Conservation (phyloP, 2,329 filamentous ascomycete species). For the Neonectria neomacrospora region DNA sequence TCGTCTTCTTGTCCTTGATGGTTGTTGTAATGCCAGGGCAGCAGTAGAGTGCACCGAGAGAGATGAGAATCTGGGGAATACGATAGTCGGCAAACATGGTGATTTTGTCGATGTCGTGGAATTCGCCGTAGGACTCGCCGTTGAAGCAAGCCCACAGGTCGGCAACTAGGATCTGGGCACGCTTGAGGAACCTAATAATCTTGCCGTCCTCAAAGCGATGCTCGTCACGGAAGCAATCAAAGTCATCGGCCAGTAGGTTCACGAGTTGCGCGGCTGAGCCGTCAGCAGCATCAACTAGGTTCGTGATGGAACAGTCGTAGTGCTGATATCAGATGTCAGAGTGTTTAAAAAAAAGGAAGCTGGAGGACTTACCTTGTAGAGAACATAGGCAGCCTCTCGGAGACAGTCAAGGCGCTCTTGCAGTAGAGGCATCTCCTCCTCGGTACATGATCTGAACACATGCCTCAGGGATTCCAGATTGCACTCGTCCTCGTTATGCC, state of each 20-base stretch:
- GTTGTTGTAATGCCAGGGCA: slow-evolving; percentile 80
- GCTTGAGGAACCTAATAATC: slow-evolving; percentile 85
- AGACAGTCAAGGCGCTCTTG: slow-evolving; percentile 81
- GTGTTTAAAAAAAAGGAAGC: too few species aligned
- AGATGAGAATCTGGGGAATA: slow-evolving; percentile 91
- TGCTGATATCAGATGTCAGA: slow-evolving; percentile 59
- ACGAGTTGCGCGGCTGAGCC: slow-evolving; percentile 86
- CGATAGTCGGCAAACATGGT: slow-evolving; percentile 99
- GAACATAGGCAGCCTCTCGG: slow-evolving; percentile 81
- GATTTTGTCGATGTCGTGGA: slow-evolving; percentile 91
- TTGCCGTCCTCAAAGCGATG: slow-evolving; percentile 76
- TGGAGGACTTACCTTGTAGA: slow-evolving; percentile 73
- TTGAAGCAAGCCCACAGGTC: slow-evolving; percentile 97
- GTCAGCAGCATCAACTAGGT: slow-evolving; percentile 78
- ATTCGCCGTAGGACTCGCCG: slow-evolving; percentile 80
- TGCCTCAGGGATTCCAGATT: slow-evolving; percentile 77
- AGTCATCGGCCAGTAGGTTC: slow-evolving; percentile 84
- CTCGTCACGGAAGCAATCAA: slow-evolving; percentile 88
- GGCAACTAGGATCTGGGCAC: slow-evolving; percentile 94
- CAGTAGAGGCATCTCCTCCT: slow-evolving; percentile 88
- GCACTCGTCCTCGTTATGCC: slow-evolving; percentile 81
- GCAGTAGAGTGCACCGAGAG: slow-evolving; percentile 84
- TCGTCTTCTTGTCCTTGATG: slow-evolving; percentile 71
- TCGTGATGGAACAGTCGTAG: slow-evolving; percentile 79
- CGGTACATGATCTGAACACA: slow-evolving; percentile 87